These are phyloP conservation scores for Pharnaceum exiguum DNA, from an alignment of 148 eudicot genomes.

Conservation along the genomic window DNA sequence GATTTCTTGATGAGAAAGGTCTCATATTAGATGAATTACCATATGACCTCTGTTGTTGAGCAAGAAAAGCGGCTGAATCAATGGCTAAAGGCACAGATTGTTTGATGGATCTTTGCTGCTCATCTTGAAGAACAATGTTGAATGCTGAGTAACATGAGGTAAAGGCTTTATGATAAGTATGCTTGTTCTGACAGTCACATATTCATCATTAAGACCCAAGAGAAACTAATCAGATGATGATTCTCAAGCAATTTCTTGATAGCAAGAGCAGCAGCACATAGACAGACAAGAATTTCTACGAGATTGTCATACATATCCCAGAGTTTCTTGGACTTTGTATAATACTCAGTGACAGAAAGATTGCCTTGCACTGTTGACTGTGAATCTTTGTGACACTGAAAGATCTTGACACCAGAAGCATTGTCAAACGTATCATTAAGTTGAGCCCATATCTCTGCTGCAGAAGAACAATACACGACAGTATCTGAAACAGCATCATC, in stretches of 20 bases:
- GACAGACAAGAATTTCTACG: not conserved
- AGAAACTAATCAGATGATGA: not conserved
- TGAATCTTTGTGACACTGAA: not conserved
- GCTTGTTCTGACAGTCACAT: not conserved
- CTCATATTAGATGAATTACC: not conserved
- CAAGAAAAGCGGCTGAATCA: not conserved
- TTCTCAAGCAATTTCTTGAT: not conserved
- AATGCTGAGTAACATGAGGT: not conserved
- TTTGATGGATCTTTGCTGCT: not conserved
- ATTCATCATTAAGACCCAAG: not conserved
- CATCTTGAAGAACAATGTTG: not conserved
- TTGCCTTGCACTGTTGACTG: not conserved
- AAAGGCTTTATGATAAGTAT: constrained; percentile 1
- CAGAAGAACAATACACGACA: not conserved
- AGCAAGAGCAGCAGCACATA: not conserved
- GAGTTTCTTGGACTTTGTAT: not conserved
- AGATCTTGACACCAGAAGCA: not conserved
- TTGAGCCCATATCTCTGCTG: not conserved
- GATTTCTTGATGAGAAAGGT: too few species aligned
- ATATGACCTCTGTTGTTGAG: not conserved
- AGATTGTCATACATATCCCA: not conserved
- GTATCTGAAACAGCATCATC: not conserved
- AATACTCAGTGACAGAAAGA: not conserved
- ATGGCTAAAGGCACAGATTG: not conserved
- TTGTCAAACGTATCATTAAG: not conserved